Base-by-base conservation (phyloP, 495 filamentous ascomycete species). In the Penicillium paradoxum region DNA sequence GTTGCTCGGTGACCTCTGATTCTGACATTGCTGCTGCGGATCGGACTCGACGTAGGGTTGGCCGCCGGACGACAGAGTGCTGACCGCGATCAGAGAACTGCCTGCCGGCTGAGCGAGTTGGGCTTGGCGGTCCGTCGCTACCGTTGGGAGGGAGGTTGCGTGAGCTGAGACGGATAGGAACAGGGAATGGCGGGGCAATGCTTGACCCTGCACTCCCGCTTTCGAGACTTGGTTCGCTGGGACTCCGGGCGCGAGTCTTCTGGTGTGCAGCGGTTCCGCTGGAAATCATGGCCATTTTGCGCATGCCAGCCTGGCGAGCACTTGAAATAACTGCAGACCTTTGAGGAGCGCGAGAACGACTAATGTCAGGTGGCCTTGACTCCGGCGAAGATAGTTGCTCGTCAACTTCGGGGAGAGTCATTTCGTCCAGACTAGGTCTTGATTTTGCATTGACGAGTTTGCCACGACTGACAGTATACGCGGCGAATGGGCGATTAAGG, bases 111-210 rank as follows among this genome's bases (percentile, higher is more conserved):
- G 71, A 78, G 57, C 72, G 83, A n/a, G 88, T 90, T 13, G 92
- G 91, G 54, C 88, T 95, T 50, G 82, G 81, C 14, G 81, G 83
- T 25, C 87, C 87, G 52, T 97, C 91, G 51, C 88, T 95, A 29
- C 77, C 70, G 59, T 80, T 86, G 48, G 85, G 67, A 5, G 84
- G 82, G 30, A 85, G 78, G 58, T 87, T 86, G 55, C 90, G 82
- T 3, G 93, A 97, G 64, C 92, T 97, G 15, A 88, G 83, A 48
- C 93, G 79, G 10, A 85, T 87, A 4, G 93, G 93, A 8, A 98
- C 91, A 0, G 95, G 91, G 75, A 96, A 96, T 7, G 90, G 89
- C 19, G 89, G 89, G 27, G 73, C 70, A 50, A 75, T 66, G 34
- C 63, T 69, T 27, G 71, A 72, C 27, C 59, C 62, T 43, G 59